Percentiles rank a stretch among this genome's conserved stretches.
Evolutionary conservation across 805 yeast species (phyloP).

Genomic region (Barnettozyma wickerhamii): DNA sequence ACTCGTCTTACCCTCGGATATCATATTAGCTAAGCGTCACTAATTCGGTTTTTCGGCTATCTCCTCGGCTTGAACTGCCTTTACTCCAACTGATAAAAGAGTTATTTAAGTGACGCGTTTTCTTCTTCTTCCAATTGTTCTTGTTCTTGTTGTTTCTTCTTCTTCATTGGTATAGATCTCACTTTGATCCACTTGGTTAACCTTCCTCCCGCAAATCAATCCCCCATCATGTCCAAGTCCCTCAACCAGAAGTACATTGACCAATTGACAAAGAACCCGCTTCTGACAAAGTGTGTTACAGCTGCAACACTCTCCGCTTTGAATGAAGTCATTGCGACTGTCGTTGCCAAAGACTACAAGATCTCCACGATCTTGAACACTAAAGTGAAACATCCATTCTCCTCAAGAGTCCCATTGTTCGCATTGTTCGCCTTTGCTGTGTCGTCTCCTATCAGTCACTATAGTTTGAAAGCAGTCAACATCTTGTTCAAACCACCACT

Average conservation of each 20-base stretch:
- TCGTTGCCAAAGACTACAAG: slow-evolving; percentile 42
- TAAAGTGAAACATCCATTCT: slow-evolving; percentile 22
- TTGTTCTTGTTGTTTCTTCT: neutral
- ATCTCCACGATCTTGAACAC: slow-evolving; percentile 15
- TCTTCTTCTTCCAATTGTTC: neutral
- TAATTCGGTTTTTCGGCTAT: too few species aligned
- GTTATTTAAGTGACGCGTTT: neutral
- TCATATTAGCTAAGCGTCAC: neutral
- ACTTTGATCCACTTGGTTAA: too few species aligned
- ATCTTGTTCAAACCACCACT: slow-evolving; percentile 40
- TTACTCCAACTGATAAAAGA: neutral
- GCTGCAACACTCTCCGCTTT: slow-evolving; percentile 50
- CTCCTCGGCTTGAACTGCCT: neutral
- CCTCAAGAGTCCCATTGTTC: slow-evolving; percentile 45
- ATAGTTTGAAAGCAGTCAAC: slow-evolving; percentile 44
- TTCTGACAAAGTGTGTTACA: slow-evolving; percentile 55
- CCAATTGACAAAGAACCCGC: slow-evolving; percentile 43
- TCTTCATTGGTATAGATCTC: too few species aligned
- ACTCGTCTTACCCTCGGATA: neutral
- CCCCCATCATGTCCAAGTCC: slow-evolving; percentile 10
- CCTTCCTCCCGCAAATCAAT: too few species aligned
- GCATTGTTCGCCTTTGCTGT: slow-evolving; percentile 50
- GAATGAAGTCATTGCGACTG: slow-evolving; percentile 54
- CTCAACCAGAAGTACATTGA: slow-evolving; percentile 30
- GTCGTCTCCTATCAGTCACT: slow-evolving; percentile 57